Evolutionary conservation across 2,329 filamentous ascomycete species (phyloP).

Genomic region (Mycocentrospora acerina): DNA sequence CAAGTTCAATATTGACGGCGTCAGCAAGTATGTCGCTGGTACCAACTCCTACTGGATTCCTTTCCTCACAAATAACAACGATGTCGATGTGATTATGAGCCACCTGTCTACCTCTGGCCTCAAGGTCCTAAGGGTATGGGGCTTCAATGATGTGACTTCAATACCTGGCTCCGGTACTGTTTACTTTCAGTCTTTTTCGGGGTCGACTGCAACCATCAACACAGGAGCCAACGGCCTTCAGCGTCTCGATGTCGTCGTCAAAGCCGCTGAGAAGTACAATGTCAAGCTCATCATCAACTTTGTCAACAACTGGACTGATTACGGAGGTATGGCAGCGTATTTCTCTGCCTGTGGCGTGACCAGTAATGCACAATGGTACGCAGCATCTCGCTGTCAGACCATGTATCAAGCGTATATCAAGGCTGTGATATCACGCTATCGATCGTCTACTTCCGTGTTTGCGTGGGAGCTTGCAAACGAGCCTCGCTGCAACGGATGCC

Average conservation of each 20-base stretch:
- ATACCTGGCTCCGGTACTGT: conserved; percentile 47
- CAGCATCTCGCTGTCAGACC: conserved; percentile 46
- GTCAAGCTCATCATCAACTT: conserved; percentile 67
- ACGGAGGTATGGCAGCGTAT: conserved; percentile 64
- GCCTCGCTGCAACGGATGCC: conserved; percentile 63
- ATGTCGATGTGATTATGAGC: conserved; percentile 54
- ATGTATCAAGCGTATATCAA: conserved; percentile 53
- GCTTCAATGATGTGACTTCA: conserved; percentile 61
- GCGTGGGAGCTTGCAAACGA: conserved; percentile 71
- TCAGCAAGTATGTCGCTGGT: conserved; percentile 46
- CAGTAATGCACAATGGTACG: conserved; percentile 59
- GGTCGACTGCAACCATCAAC: conserved; percentile 59
- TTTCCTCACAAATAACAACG: conserved; percentile 54
- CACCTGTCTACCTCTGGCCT: conserved; percentile 54
- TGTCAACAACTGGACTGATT: conserved; percentile 71
- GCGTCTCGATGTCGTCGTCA: conserved; percentile 65
- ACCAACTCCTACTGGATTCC: conserved; percentile 60
- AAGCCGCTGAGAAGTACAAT: conserved; percentile 58
- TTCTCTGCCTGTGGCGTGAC: conserved; percentile 56
- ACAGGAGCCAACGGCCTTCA: conserved; percentile 63
- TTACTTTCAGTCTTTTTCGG: conserved; percentile 58
- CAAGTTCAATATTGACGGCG: conserved; percentile 40
- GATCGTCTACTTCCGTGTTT: conserved; percentile 47
- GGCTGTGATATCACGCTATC: conserved; percentile 8
- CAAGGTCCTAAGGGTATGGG: conserved; percentile 63